Percentiles rank a stretch among this genome's conserved stretches.
phyloP scores from a whole-genome alignment of 2,329 filamentous ascomycete species.

The Sporothrix globosa region DNA sequence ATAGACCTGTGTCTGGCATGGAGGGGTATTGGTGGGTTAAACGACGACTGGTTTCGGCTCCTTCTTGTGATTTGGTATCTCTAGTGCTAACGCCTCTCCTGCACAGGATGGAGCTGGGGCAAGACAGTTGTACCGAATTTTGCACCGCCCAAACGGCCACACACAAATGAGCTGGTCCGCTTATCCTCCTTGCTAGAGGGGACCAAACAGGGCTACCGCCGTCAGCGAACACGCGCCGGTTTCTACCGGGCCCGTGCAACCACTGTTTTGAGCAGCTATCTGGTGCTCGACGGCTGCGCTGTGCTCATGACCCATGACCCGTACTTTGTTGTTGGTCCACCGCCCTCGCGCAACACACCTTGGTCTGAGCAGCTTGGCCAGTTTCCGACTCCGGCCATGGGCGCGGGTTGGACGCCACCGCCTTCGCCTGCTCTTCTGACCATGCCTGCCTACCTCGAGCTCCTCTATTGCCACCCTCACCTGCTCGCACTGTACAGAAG shows the following conservation, averaged over 20 bases:
- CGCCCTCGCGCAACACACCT: conserved; percentile 22
- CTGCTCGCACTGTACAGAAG: conserved; percentile 50
- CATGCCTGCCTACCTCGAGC: conserved; percentile 47
- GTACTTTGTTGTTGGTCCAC: conserved; percentile 67
- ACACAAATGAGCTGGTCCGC: conserved; percentile 46
- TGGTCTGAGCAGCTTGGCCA: conserved; percentile 39
- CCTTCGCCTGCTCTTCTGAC: conserved; percentile 44
- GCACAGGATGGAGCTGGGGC: conserved; percentile 61
- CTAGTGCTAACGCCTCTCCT: neutral
- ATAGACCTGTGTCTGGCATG: conserved; percentile 59
- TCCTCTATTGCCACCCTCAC: conserved; percentile 2
- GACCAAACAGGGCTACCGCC: conserved; percentile 53
- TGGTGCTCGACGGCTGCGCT: conserved; percentile 71
- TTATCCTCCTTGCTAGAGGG: conserved; percentile 49
- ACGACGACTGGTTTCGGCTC: neutral
- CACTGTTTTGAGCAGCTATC: conserved; percentile 59
- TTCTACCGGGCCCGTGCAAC: conserved; percentile 53
- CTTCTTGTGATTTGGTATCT: neutral
- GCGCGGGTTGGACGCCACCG: conserved; percentile 38
- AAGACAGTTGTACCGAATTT: conserved; percentile 54
- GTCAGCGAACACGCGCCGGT: conserved; percentile 47
- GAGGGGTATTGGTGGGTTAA: conserved; percentile 54
- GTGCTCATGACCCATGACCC: conserved; percentile 73
- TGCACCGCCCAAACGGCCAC: conserved; percentile 49
- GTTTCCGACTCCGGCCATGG: conserved; percentile 32